Evolutionary conservation across 2,329 filamentous ascomycete genomes (phyloP).

Genomic region (Whalleya microplaca): DNA sequence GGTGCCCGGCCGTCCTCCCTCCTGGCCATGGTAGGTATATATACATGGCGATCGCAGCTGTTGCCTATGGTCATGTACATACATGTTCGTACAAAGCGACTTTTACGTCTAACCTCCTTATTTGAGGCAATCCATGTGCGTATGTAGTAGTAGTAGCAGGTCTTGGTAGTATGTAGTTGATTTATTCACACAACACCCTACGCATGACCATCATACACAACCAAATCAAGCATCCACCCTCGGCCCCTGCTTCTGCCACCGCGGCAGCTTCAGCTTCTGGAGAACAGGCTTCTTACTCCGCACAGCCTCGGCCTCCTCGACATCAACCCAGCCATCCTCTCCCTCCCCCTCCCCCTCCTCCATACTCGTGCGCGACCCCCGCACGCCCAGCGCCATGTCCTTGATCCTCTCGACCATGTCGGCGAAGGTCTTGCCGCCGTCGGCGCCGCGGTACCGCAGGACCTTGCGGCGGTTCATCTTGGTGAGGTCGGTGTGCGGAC

Average conservation of each 20-base stretch:
- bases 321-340: no score
- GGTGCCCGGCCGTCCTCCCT: no score
- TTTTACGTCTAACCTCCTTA: conserved; percentile 28
- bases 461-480: conserved; percentile 81
- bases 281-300: no score
- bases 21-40: background rate
- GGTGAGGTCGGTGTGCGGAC: conserved; percentile 71
- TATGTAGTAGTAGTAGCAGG: background rate
- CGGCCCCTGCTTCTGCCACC: no score
- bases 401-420: conserved; percentile 56
- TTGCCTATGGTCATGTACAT: conserved; percentile 12
- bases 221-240: no score
- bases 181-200: no score
- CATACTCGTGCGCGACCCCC: conserved; percentile 29
- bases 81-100: conserved; percentile 36
- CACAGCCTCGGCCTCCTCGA: no score
- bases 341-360: conserved; percentile 37
- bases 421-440: conserved; percentile 69
- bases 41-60: background rate
- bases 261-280: no score
- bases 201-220: no score
- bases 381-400: conserved; percentile 37
- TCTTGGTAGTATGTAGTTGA: no score
- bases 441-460: conserved; percentile 66
- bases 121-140: conserved; percentile 11